These are phyloP conservation scores for Fusarium incarnatum DNA, from an alignment of 2,329 filamentous ascomycete genomes.

Conservation along the genomic window DNA sequence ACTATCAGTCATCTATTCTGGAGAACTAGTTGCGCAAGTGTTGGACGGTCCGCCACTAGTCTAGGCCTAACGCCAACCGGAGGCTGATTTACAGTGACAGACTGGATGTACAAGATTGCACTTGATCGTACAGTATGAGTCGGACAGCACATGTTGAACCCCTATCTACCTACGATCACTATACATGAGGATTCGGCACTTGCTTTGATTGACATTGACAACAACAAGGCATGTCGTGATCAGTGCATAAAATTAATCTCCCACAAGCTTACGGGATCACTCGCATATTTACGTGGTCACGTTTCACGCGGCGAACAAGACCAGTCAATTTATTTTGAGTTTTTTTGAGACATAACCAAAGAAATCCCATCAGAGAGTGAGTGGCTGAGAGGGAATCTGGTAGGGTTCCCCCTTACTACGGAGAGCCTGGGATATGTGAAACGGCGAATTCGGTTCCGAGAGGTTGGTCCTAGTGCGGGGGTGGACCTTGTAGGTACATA, in stretches of 20 bases:
- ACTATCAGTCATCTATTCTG: conserved; percentile 19
- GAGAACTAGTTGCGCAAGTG: conserved; percentile 14
- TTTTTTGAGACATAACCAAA: conserved; percentile 2
- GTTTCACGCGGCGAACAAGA: conserved; percentile 33
- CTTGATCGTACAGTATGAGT: conserved; percentile 9
- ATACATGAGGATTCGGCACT: conserved; percentile 5
- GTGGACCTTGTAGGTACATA: conserved; percentile 41
- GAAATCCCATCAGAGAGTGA: too few species aligned
- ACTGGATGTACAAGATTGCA: not conserved
- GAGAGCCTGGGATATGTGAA: conserved; percentile 25
- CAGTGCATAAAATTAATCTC: conserved; percentile 43
- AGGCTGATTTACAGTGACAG: conserved; percentile 33
- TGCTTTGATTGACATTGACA: not conserved
- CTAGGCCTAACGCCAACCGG: conserved; percentile 6
- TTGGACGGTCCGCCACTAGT: conserved; percentile 22
- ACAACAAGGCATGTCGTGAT: conserved; percentile 1
- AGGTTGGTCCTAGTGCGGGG: conserved; percentile 45
- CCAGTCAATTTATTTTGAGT: conserved; percentile 19
- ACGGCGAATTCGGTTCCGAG: conserved; percentile 40
- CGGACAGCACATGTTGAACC: conserved; percentile 4
- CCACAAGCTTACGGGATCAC: conserved; percentile 38
- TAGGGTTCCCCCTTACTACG: conserved; percentile 21
- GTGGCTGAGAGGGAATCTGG: not conserved
- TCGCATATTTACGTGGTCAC: conserved; percentile 45
- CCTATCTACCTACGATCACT: conserved; percentile 7